Base-by-base conservation (phyloP, 2,329 filamentous ascomycete genomes). In the Plectosphaerella cucumerina region DNA sequence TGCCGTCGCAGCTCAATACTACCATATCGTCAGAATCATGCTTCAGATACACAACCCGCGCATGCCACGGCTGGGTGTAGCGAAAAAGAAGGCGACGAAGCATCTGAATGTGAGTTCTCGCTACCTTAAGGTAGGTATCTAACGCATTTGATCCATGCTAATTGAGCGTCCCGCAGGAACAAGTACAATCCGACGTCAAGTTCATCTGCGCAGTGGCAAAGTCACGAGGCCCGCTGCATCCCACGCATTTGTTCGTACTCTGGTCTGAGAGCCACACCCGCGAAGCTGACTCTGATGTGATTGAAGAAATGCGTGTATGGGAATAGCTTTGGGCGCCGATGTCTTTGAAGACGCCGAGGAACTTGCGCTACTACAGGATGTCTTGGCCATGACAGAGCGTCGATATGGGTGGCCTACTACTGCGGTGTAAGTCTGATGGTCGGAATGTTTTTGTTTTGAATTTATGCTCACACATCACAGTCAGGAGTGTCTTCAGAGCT, bases 1-100 rank as follows among this genome's bases (percentile, higher is more conserved):
- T 14, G 61, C 57, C 3, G 56, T 56, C 1, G 62, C 58, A 1
- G 48, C 61, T 33, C 61, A 63, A 50, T 62, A 62, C n/a, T 64
- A 62, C 18, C 58, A 64, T 23, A 56, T 64, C 6, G 52, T 54
- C 6, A 56, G 61, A n/a, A 62, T 64, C n/a, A 50, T 64, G 14
- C 53, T 64, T 2, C 48, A 59, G 1, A 56, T 58, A 4, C 55
- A 63, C 43, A 56, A 64, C 46, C 62, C 60, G 0, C 53, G 58
- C 14, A 53, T 62, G 3, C 62, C 62, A 10, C 54, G 55, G 23
- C 50, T 63, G 5, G 58, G 61, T 4, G 48, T 44, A 4, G 58
- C 58, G 15, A 54, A 55, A 15, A 57, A 47, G 33, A 49, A 50
- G 6, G 39, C 39, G 6, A 20, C 39, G 17, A 42, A 11, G 12